phyloP scores from a whole-genome alignment of 805 yeast species.

The Groenewaldozyma tartarivorans region DNA sequence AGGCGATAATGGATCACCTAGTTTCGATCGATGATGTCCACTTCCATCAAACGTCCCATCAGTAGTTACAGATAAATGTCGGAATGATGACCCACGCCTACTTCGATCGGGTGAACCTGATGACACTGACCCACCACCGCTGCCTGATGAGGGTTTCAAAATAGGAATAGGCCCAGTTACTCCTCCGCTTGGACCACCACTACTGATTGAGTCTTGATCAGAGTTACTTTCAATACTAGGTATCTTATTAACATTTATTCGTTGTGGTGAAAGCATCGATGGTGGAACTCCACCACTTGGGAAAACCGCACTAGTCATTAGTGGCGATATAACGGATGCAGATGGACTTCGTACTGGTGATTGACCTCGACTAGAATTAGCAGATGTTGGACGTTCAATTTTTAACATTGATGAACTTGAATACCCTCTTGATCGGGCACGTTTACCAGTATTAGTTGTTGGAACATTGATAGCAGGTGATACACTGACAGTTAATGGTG shows the following conservation, averaged over 20 bases:
- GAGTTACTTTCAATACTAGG: neutral
- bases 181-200: conserved; percentile 11
- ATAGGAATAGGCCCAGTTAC: conserved; percentile 1
- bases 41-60: conserved; percentile 17
- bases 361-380: neutral
- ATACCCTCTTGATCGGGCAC: conserved; percentile 23
- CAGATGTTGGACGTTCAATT: neutral
- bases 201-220: neutral
- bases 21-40: conserved; percentile 4
- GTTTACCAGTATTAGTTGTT: neutral
- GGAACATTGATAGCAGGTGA: neutral
- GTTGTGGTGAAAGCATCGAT: neutral
- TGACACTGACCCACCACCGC: neutral
- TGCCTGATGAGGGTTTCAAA: conserved; percentile 2
- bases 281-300: neutral
- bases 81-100: conserved; percentile 4
- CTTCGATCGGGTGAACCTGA: conserved; percentile 5
- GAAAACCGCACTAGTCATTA: neutral
- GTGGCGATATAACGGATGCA: neutral
- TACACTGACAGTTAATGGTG: too few relatives aligned
- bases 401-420: conserved; percentile 30
- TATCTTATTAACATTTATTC: neutral
- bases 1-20: conserved; percentile 25
- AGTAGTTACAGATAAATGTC: conserved; percentile 7
- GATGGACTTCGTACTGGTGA: neutral